phyloP scores from a whole-genome alignment of 2,329 filamentous ascomycete species.

The Rhytidhysteron rufulum region DNA sequence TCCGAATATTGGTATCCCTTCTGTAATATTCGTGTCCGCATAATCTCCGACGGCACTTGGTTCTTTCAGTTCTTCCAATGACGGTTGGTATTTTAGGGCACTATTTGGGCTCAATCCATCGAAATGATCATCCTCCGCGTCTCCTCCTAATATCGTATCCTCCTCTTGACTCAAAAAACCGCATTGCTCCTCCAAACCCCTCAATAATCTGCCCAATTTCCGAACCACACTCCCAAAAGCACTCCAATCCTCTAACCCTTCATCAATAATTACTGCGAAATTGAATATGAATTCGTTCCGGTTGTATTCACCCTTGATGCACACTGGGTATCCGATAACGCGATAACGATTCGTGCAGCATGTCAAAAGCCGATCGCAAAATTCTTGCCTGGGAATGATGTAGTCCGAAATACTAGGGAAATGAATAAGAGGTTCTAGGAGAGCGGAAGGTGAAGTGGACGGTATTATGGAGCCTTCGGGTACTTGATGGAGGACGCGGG shows the following conservation, averaged over 20 bases:
- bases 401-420: slow-evolving; percentile 87
- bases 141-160: slow-evolving; percentile 31
- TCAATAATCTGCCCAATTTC: slow-evolving; percentile 80
- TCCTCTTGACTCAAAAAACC: slow-evolving; percentile 70
- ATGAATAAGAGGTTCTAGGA: slow-evolving; percentile 66
- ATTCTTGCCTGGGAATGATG: slow-evolving; percentile 90
- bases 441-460: slow-evolving; percentile 37
- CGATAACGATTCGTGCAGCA: slow-evolving; percentile 72
- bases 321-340: slow-evolving; percentile 84
- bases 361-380: slow-evolving; percentile 86
- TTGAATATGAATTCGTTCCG: slow-evolving; percentile 99
- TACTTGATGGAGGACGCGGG: slow-evolving; percentile 62
- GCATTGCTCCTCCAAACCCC: slow-evolving; percentile 87
- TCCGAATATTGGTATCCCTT: slow-evolving; percentile 24
- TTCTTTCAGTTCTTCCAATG: neutral
- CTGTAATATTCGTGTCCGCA: slow-evolving; percentile 5
- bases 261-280: slow-evolving; percentile 79
- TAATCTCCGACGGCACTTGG: slow-evolving; percentile 3
- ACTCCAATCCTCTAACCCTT: slow-evolving; percentile 62
- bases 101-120: slow-evolving; percentile 3
- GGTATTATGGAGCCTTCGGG: slow-evolving; percentile 55
- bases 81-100: neutral
- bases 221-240: slow-evolving; percentile 82
- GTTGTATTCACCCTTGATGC: slow-evolving; percentile 74
- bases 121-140: slow-evolving; percentile 6